A percentile compares a stretch with the other conserved stretches of the same genome.
Evolutionary conservation across 139 green algal species (phyloP).

Genomic region (Chlamydomonas urium): DNA sequence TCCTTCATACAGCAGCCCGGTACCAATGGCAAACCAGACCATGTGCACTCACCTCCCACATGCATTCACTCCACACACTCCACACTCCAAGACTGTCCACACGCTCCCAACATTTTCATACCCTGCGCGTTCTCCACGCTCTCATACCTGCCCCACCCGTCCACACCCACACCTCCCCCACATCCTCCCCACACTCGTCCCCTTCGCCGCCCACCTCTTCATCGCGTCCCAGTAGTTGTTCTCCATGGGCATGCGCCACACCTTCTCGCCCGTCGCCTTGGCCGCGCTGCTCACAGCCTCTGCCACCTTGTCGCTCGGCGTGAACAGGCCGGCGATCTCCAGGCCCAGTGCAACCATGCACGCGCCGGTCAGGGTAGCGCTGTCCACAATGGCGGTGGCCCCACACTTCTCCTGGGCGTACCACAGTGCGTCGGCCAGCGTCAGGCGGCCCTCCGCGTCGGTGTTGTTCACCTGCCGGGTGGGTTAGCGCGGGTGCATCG

Average conservation of each 20-base stretch:
- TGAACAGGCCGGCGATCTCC: conserved; percentile 75
- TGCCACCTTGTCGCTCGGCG: conserved; percentile 64
- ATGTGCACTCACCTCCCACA: too few species aligned
- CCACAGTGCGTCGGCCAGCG: conserved; percentile 90
- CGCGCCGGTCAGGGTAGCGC: conserved; percentile 91
- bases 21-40: too few species aligned
- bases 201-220: background rate
- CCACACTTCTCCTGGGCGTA: conserved; percentile 77
- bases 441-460: conserved; percentile 88
- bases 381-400: conserved; percentile 73
- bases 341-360: conserved; percentile 69
- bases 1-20: too few species aligned
- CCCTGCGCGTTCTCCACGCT: too few species aligned
- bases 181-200: background rate
- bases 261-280: conserved; percentile 42
- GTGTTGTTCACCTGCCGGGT: conserved; percentile 68
- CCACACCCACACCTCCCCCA: too few species aligned
- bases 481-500: too few species aligned
- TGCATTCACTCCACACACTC: too few species aligned
- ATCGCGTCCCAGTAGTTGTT: conserved; percentile 54
- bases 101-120: too few species aligned
- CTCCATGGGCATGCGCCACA: conserved; percentile 96
- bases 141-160: too few species aligned
- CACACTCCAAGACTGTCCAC: too few species aligned
- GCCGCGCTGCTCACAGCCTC: conserved; percentile 37